Conservation (phyloP, 2,329 filamentous ascomycete species). For the Clonostachys byssicola region DNA sequence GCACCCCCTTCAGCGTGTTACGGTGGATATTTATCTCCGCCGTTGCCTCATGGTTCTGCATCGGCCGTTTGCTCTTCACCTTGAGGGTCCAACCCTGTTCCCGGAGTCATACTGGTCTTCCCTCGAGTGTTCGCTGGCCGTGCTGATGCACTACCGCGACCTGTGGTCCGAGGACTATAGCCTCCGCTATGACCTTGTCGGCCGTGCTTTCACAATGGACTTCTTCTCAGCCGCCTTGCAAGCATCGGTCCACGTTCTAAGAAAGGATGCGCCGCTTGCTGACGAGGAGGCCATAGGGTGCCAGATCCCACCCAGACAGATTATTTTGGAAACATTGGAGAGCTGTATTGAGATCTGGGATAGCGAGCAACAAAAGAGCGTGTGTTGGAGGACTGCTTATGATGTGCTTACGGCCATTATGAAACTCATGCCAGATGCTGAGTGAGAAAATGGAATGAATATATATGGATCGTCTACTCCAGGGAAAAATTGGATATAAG, state of each 20-base stretch:
- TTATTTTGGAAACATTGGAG: conserved; percentile 24
- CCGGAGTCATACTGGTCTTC: conserved; percentile 29
- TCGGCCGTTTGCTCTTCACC: conserved; percentile 25
- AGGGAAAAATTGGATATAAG: neutral
- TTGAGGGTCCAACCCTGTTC: conserved; percentile 21
- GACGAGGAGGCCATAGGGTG: conserved; percentile 15
- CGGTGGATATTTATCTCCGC: conserved; percentile 25
- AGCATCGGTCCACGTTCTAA: conserved; percentile 24
- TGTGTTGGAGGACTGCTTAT: conserved; percentile 26
- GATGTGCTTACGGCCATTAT: conserved; percentile 19
- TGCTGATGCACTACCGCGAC: conserved; percentile 27
- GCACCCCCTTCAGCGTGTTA: conserved; percentile 21
- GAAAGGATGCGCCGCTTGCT: conserved; percentile 24
- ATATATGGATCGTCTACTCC: neutral
- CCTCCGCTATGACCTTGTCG: conserved; percentile 20
- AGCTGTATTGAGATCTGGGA: conserved; percentile 27
- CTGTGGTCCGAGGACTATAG: conserved; percentile 19
- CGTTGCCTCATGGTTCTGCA: conserved; percentile 28
- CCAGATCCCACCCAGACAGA: conserved; percentile 23
- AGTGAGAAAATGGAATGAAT: neutral
- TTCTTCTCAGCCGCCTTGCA: conserved; percentile 28
- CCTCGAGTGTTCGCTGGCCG: conserved; percentile 26
- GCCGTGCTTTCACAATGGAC: conserved; percentile 24
- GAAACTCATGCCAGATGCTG: conserved; percentile 13
- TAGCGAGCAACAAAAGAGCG: conserved; percentile 24